Percentiles rank a stretch among this genome's conserved stretches.
Conservation (phyloP, 306 rosid genomes). For the Medicago arabica region DNA sequence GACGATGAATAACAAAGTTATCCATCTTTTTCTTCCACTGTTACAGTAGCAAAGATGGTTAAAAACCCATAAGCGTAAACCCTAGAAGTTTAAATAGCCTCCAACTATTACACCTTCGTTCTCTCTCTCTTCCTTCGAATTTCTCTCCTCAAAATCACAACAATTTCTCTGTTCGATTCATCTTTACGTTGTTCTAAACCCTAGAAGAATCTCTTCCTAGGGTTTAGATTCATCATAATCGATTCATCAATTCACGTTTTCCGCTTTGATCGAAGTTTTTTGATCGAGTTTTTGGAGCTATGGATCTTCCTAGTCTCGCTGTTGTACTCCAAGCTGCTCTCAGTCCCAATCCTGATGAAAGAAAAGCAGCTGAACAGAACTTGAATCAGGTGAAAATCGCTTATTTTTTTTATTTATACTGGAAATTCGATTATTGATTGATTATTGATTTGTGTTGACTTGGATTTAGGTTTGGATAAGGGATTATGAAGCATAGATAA, state of each 20-base stretch:
- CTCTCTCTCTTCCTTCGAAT: neutral
- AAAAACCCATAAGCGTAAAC: constrained; percentile 73
- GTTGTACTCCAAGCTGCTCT: constrained; percentile 92
- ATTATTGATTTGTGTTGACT: neutral
- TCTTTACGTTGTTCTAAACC: constrained; percentile 52
- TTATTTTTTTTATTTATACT: neutral
- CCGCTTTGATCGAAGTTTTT: neutral
- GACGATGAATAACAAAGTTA: neutral
- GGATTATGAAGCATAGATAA: neutral
- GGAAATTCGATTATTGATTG: constrained; percentile 31
- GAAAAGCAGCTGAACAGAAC: constrained; percentile 92
- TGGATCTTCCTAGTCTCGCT: constrained; percentile 90
- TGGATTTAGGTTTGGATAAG: neutral
- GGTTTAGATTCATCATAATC: constrained; percentile 52
- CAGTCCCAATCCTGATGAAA: constrained; percentile 86
- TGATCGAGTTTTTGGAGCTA: constrained; percentile 44
- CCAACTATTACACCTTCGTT: constrained; percentile 15
- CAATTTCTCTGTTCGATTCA: constrained; percentile 44
- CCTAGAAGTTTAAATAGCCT: constrained; percentile 76
- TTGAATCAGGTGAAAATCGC: constrained; percentile 73
- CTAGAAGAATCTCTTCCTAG: constrained; percentile 43
- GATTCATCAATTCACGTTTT: constrained; percentile 7
- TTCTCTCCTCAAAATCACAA: constrained; percentile 32
- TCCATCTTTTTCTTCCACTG: neutral
- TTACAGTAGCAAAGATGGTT: constrained; percentile 35